Percentiles rank a stretch among this genome's conserved stretches.
phyloP scores from a whole-genome alignment of 176 grass and related monocot species.

The Triticum monococcum region DNA sequence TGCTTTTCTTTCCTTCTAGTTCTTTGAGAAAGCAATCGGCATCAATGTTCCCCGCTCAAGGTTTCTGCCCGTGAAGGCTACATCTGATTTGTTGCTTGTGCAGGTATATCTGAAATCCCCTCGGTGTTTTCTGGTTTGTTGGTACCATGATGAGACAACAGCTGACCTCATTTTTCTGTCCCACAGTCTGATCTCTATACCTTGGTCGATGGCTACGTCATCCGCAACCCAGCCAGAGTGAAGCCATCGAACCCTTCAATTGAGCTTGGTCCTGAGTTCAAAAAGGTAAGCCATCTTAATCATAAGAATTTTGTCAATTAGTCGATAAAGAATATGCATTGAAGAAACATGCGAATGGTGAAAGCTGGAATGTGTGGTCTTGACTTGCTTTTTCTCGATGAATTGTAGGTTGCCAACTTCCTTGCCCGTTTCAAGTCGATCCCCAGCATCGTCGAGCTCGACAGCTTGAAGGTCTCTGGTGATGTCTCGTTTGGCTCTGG shows the following conservation, averaged over 20 bases:
- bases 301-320: neutral
- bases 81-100: constrained; percentile 96
- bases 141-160: neutral
- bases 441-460: constrained; percentile 96
- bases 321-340: neutral
- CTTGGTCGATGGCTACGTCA: constrained; percentile 92
- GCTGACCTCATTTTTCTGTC: constrained; percentile 27
- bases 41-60: constrained; percentile 81
- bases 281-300: constrained; percentile 56
- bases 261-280: constrained; percentile 95
- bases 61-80: constrained; percentile 97
- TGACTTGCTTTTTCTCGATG: neutral
- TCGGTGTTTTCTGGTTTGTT: constrained; percentile 7
- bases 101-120: constrained; percentile 57
- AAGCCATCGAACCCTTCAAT: constrained; percentile 84
- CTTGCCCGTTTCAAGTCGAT: constrained; percentile 88
- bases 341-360: neutral
- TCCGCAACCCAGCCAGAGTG: constrained; percentile 73
- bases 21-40: constrained; percentile 93
- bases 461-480: constrained; percentile 94
- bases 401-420: constrained; percentile 76
- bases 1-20: constrained; percentile 44
- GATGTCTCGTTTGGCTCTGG: constrained; percentile 87
- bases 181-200: constrained; percentile 96
- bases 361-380: neutral